A percentile compares a stretch with the other conserved stretches of the same genome.
Conservation (phyloP, 768 basidiomycete genomes). For the Termitomyces sp. region DNA sequence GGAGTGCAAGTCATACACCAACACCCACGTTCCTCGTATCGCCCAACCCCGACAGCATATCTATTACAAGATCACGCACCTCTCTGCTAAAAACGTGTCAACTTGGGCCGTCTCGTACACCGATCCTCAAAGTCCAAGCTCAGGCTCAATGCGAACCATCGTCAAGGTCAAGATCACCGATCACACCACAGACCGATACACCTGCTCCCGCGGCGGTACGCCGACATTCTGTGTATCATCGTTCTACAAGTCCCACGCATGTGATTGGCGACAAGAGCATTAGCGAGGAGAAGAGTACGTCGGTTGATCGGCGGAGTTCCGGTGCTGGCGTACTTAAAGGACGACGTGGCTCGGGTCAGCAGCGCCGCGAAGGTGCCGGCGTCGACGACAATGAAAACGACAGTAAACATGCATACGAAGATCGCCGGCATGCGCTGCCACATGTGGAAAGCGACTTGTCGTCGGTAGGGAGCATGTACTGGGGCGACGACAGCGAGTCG, state of each 20-base stretch:
- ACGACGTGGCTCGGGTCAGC: neutral
- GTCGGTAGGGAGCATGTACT: conserved; percentile 31
- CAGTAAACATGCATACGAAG: conserved; percentile 31
- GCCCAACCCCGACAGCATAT: conserved; percentile 10
- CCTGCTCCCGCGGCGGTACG: conserved; percentile 18
- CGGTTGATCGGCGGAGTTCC: neutral
- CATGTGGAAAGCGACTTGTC: conserved; percentile 45
- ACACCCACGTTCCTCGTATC: conserved; percentile 16
- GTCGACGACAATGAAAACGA: conserved; percentile 27
- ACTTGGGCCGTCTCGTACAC: conserved; percentile 7
- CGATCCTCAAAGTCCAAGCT: neutral
- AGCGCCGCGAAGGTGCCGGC: neutral
- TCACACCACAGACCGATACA: conserved; percentile 17
- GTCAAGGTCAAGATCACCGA: conserved; percentile 25
- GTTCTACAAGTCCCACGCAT: conserved; percentile 6
- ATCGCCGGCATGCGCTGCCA: conserved; percentile 15
- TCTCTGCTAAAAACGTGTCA: neutral
- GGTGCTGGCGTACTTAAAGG: neutral
- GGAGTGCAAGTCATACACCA: conserved; percentile 19
- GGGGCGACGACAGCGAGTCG: conserved; percentile 31
- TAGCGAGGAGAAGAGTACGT: conserved; percentile 2
- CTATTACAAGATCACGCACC: conserved; percentile 4
- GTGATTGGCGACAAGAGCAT: neutral
- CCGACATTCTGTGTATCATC: conserved; percentile 24
- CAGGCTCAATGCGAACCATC: conserved; percentile 7